Evolutionary conservation across 2,329 filamentous ascomycete species (phyloP), one percentile per base, ranked within the genome.

Genomic region (Monosporascus ibericus): DNA sequence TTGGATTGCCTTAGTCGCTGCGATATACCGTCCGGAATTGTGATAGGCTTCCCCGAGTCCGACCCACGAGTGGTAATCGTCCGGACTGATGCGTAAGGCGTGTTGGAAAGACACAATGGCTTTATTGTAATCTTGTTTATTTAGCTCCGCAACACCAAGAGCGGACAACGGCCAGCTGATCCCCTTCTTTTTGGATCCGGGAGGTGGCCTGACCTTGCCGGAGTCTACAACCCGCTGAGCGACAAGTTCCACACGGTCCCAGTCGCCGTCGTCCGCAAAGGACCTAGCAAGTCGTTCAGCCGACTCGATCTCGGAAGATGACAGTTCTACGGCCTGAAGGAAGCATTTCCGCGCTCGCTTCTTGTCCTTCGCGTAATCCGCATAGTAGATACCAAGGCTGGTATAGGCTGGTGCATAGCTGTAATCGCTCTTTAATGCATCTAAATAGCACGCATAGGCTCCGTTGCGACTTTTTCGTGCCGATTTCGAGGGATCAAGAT

Each of bases 11-110:
- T 94, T 92, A 3, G 88, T 90, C 0, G 94, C 92, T n/a, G 94
- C 92, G 54, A 96, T 88, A 64, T 95, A 95, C 56, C 92, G 81
- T 9, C 94, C 92, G 17, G 92, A 95, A 60, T 89, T 94, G 66
- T 96, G 88, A 65, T 99, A 99, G 65, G 91, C 95, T 72, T 99
- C 94, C n/a, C 92, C 94, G 1, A 99, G 78, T 1, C 94, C 94
- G 24, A 99, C 88, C 84, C 92, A 99, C 0, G 90, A 95, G 70
- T 99, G 88, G 64, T 97, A 97, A 68, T 97, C 90, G 42, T 86
- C 76, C 0, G 92, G 90, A 2, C 85, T 82, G 47, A 96, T 88
- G 50, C 92, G 81, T 36, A 99, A 75, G 11, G 94, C 92, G 2
- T 90, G 84, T 64, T 97, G 88, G 68, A 97, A 99, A 0, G 90